Evolutionary conservation across 441 rosid species (phyloP), one percentile per base, ranked within the genome.

Genomic region (Syzygium malaccense): DNA sequence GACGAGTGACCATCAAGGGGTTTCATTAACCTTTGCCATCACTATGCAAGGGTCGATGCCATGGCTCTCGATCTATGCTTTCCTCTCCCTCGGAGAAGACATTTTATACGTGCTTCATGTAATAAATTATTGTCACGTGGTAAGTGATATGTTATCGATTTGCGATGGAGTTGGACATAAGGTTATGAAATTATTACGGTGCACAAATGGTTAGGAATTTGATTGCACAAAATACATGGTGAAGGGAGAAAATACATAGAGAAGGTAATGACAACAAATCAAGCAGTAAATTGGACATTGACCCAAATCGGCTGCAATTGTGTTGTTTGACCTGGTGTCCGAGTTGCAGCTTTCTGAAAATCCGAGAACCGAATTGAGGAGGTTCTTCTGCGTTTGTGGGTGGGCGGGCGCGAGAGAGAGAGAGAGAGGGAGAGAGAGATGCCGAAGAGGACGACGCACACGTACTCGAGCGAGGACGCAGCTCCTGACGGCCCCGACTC

Each of bases 401-500:
- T 33, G 14, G 26, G 88, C 11, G 53, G 8, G 87, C 11, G 32
- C 4, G 48, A 13, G 33, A 14, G 88, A n/a, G 57, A 26, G 64
- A 53, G 78, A n/a, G n/a, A n/a, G n/a, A 53, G 75, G 33, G 57
- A 48, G 66, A 37, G 48, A 66, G 55, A 90, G 89, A 98, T 98
- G 99, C 99, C 99, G 92, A 98, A 98, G 95, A 93, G 99, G 92
- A 98, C 99, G 78, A 98, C 99, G 8, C 99, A 98, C 91, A 98
- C 99, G 25, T 98, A 98, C 93, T 98, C 99, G 30, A 98, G 99
- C 97, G 99, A 98, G 89, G 99, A 98, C 93, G 99, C 99, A 13
- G 97, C 95, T 80, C 99, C 98, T 0, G 99, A 98, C 54, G 98
- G 99, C 78, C 97, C 98, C 1, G 98, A 96, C 91, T 98, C 99